Conservation (phyloP, 2,329 filamentous ascomycete genomes). For the Clonostachys rhizophaga region DNA sequence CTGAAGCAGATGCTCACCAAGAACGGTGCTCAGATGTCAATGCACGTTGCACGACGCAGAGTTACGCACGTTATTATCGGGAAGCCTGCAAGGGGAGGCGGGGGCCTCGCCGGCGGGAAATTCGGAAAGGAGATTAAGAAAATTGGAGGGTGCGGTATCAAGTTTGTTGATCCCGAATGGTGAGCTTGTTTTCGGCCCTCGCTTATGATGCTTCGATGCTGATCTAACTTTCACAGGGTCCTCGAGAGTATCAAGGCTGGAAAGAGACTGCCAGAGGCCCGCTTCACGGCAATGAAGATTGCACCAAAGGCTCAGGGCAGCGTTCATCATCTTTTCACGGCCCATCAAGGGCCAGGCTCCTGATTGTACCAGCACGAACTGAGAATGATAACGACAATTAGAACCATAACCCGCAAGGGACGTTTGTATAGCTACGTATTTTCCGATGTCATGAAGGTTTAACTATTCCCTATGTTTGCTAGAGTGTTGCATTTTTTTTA, state of each 20-base stretch:
- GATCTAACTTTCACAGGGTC: conserved; percentile 45
- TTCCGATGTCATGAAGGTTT: no score
- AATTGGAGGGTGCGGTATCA: conserved; percentile 64
- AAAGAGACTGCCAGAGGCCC: conserved; percentile 68
- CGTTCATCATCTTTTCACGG: conserved; percentile 47
- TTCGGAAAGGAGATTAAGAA: conserved; percentile 73
- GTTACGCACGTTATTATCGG: conserved; percentile 88
- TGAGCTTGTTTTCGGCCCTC: conserved; percentile 26
- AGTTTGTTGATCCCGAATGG: conserved; percentile 81
- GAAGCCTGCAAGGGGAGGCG: conserved; percentile 59
- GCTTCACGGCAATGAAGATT: conserved; percentile 61
- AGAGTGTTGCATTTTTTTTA: no score
- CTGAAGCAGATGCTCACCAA: conserved; percentile 73
- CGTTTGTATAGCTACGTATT: no score
- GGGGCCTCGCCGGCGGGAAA: conserved; percentile 73
- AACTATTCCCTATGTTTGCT: no score
- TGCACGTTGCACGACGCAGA: conserved; percentile 64
- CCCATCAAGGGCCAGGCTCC: background rate
- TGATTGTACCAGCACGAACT: background rate
- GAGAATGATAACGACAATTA: background rate
- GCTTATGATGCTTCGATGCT: background rate
- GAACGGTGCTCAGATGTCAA: conserved; percentile 69
- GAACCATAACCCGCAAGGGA: background rate
- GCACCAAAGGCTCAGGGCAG: conserved; percentile 59
- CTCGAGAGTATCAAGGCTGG: conserved; percentile 78